phyloP scores from a whole-genome alignment of 805 yeast genomes.

The Nakazawaea wyomingensis region DNA sequence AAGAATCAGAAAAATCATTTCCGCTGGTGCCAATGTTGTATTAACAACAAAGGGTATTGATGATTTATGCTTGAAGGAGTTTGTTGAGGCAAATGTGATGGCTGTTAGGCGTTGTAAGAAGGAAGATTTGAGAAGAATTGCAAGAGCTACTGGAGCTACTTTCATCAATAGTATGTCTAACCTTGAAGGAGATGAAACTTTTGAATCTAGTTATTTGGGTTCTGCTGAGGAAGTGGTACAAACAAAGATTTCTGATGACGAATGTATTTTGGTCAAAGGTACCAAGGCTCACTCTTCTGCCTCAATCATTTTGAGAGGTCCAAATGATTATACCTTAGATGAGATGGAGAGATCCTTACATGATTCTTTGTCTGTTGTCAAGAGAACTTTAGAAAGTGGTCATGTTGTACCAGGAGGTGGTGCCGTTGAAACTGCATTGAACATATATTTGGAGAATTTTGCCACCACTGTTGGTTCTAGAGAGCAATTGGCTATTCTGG shows the following conservation, averaged over 20 bases:
- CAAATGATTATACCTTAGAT: slow-evolving; percentile 91
- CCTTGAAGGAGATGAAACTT: slow-evolving; percentile 92
- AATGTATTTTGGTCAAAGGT: slow-evolving; percentile 88
- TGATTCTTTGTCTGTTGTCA: slow-evolving; percentile 90
- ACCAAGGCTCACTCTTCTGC: slow-evolving; percentile 88
- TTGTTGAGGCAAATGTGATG: slow-evolving; percentile 88
- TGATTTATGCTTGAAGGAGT: slow-evolving; percentile 84
- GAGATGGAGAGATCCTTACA: slow-evolving; percentile 98
- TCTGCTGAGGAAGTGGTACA: slow-evolving; percentile 87
- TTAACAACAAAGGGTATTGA: slow-evolving; percentile 93
- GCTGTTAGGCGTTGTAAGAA: slow-evolving; percentile 96
- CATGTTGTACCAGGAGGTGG: slow-evolving; percentile 98
- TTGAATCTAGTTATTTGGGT: slow-evolving; percentile 81
- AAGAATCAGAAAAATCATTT: slow-evolving; percentile 73
- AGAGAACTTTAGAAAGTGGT: slow-evolving; percentile 93
- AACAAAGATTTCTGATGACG: slow-evolving; percentile 90
- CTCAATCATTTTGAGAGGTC: slow-evolving; percentile 90
- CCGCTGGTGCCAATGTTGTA: slow-evolving; percentile 89
- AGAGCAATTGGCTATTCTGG: slow-evolving; percentile 97
- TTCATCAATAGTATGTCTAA: slow-evolving; percentile 82
- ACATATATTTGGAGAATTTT: slow-evolving; percentile 90
- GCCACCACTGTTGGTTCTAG: slow-evolving; percentile 97
- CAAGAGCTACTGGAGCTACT: slow-evolving; percentile 97
- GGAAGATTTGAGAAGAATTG: slow-evolving; percentile 94
- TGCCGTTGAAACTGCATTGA: slow-evolving; percentile 95